Conservation (phyloP, 805 yeast genomes). For the Cyberlindnera mycetangii region DNA sequence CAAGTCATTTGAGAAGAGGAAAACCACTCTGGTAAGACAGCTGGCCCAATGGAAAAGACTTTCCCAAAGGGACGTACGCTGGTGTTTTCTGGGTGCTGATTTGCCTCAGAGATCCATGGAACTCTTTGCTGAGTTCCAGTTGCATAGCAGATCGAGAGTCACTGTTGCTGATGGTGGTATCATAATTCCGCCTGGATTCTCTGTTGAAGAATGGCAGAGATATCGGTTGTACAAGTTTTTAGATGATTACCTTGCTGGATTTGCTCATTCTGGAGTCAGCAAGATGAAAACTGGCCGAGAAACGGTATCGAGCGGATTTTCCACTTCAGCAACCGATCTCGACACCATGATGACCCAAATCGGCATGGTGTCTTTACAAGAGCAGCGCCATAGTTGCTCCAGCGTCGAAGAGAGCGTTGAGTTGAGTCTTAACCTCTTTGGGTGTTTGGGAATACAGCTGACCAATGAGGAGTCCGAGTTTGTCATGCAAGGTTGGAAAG, state of each 20-base stretch:
- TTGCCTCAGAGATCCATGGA: background rate
- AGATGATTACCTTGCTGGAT: background rate
- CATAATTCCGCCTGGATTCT: slow-evolving; percentile 7
- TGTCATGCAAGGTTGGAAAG: background rate
- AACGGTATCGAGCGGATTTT: background rate
- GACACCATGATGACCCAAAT: slow-evolving; percentile 2
- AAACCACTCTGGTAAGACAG: slow-evolving; percentile 4
- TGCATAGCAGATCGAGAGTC: background rate
- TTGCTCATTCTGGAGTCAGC: background rate
- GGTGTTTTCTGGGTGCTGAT: slow-evolving; percentile 2
- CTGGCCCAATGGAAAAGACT: slow-evolving; percentile 6
- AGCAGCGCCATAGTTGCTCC: background rate
- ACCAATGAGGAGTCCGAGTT: background rate
- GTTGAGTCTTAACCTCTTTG: slow-evolving; percentile 3
- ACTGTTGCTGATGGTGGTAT: background rate
- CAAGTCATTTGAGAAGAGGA: background rate
- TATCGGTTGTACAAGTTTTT: slow-evolving; percentile 1
- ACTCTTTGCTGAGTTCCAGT: background rate
- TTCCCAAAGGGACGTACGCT: background rate
- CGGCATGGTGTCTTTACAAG: slow-evolving; percentile 4
- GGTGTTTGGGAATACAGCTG: slow-evolving; percentile 1
- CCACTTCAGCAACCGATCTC: background rate
- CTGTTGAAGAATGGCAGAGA: slow-evolving; percentile 4
- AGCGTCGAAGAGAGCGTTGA: slow-evolving; percentile 2
- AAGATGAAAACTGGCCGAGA: slow-evolving; percentile 5